Base-by-base conservation (phyloP, 2,329 filamentous ascomycete genomes). In the Cylindrodendrum hubeiense region DNA sequence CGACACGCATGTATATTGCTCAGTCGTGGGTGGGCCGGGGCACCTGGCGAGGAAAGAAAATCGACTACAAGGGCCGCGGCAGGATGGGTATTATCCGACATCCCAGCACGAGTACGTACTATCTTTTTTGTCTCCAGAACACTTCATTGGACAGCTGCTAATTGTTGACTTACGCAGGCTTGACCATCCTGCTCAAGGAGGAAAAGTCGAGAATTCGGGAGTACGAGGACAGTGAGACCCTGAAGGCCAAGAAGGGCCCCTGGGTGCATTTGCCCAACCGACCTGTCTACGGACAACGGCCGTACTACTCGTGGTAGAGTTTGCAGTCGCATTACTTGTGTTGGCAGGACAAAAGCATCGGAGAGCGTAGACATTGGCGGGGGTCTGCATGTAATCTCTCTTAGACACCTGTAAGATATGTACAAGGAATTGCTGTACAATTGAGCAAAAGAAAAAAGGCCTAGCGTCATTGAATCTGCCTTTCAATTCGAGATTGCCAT, bases 21-120 rank as follows among this genome's bases (percentile, higher is more conserved):
- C 90, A 98, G 81, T 94, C 95, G 5, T 99, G 95, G 95, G 94
- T 97, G 47, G 93, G 93, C 59, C 90, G 92, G 69, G 93, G 93
- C 0, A 84, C 86, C 1, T 91, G 85, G 79, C 86, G 87, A 63
- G 81, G 79, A 26, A 82, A 81, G 65, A 83, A 84, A 49, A 82
- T 88, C 6, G 91, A 95, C 71, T 91, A 90, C 79, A 90, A 95
- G 68, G 94, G 94, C 3, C 87, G 93, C 76, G 94, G 94, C 34
- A 85, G 87, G 61, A 87, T 91, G 69, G 88, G 92, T 74, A 79
- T 89, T 34, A 85, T 96, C 79, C 85, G 85, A 60, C 90, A 90
- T 69, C 93, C 93, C 1, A 88, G 89, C 71, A 93, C 95, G 30
- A 90, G 92, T 94, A 82, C 83, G 91, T 90, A 55, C 41, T 21